Evolutionary conservation across 352 stramenopile species (phyloP).

Genomic region (Phytopythium litorale): DNA sequence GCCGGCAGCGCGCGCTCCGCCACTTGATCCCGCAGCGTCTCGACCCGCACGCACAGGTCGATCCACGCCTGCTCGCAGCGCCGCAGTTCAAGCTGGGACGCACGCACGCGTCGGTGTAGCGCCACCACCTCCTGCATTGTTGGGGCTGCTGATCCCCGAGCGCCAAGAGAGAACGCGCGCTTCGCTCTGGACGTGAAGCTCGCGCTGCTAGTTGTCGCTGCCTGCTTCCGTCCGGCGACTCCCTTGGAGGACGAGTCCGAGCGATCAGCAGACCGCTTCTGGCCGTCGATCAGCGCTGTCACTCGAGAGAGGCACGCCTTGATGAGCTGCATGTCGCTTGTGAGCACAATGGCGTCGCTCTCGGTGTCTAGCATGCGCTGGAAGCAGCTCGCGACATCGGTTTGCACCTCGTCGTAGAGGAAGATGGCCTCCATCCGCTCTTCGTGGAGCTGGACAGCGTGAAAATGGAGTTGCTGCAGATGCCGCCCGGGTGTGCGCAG

Average conservation of each 20-base stretch:
- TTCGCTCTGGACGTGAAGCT: background rate
- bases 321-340: constrained; percentile 57
- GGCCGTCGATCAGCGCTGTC: constrained; percentile 21
- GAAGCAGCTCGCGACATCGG: constrained; percentile 30
- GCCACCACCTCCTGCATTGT: constrained; percentile 37
- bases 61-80: constrained; percentile 56
- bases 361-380: constrained; percentile 52
- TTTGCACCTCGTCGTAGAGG: constrained; percentile 47
- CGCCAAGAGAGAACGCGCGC: background rate
- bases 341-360: constrained; percentile 57
- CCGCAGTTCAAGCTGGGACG: constrained; percentile 34
- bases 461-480: constrained; percentile 46
- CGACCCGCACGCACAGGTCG: constrained; percentile 47
- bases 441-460: constrained; percentile 52
- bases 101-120: constrained; percentile 44
- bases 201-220: background rate
- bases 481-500: constrained; percentile 29
- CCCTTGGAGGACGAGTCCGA: background rate
- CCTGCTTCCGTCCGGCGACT: background rate
- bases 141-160: constrained; percentile 13
- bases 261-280: constrained; percentile 8
- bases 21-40: constrained; percentile 25
- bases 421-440: constrained; percentile 66
- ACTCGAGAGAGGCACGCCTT: constrained; percentile 46
- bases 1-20: constrained; percentile 19